Base-by-base conservation (phyloP, 1,139 yeast genomes). In the Kurtzmaniella quercitrusa region DNA sequence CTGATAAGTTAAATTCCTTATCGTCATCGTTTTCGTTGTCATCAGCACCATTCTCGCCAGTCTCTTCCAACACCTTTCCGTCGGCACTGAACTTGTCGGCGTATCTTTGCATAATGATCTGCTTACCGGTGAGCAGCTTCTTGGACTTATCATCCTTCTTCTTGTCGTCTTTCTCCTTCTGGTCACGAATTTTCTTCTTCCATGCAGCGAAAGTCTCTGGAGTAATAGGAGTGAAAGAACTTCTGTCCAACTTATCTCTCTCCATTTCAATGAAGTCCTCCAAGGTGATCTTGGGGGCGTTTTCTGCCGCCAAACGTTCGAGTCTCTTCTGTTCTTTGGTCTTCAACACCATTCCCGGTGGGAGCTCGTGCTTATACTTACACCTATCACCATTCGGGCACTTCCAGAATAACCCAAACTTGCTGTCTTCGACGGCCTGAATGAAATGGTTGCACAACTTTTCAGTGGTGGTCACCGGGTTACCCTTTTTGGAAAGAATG, bases 391-490 rank as follows among this genome's bases (percentile, higher is more conserved):
- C 93, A 55, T 88, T 88, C 32, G 98, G 99, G 71, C 99, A 93
- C 26, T 79, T 78, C 99, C 98, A 93, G 66, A 93, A 91, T 98
- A 98, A 93, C 55, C 99, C 98, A 61, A 94, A 93, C 62, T 93
- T 91, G 45, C 95, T 94, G 59, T 89, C 89, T 60, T 94, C 98
- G 47, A 94, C 98, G 0, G 98, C 98, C 47, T 89, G 96, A 54
- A 93, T 87, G 68, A 94, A 94, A 65, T 66, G 82, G 64, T 91
- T 93, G 77, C 99, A 94, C 39, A 94, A 89, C 51, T 78, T 94
- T 50, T 93, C 98, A 2, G 99, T 94, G 21, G 98, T 89, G 12
- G 97, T 89, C 62, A 83, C 81, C 41, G 85, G 93, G 63, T 93
- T 93, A 44, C 98, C 98, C 57, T 89, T 97, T 68, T 93, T 94